phyloP scores from a whole-genome alignment of 192 early-diverging fungal species.

The Spizellomyces punctatus region DNA sequence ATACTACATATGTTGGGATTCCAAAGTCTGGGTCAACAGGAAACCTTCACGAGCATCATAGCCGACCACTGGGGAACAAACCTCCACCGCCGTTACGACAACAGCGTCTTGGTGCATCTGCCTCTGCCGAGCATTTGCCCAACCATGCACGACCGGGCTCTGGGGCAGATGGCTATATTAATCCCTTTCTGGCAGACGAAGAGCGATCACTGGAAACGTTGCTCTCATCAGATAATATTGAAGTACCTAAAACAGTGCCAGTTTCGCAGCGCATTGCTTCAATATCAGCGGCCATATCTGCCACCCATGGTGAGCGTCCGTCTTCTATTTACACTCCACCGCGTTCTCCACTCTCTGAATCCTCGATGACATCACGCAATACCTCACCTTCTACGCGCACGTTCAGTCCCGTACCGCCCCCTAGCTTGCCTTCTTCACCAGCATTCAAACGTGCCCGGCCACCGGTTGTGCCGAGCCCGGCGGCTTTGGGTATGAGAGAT shows the following conservation, averaged over 20 bases:
- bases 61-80: too few species aligned
- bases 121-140: background rate
- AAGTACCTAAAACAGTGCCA: constrained; percentile 5
- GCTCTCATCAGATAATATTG: background rate
- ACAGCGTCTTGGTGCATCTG: background rate
- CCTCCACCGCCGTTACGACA: constrained; percentile 5
- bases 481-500: background rate
- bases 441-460: constrained; percentile 28
- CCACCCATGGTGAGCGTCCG: background rate
- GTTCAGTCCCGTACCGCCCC: constrained; percentile 18
- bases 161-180: background rate
- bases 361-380: background rate
- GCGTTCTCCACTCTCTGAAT: background rate
- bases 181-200: background rate
- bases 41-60: background rate
- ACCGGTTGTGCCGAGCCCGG: constrained; percentile 20
- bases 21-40: constrained; percentile 1
- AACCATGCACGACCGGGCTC: background rate
- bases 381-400: background rate
- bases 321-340: background rate
- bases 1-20: background rate
- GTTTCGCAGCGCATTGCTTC: constrained; percentile 21
- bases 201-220: too few species aligned
- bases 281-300: constrained; percentile 1
- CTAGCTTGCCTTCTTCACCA: constrained; percentile 15